Base-by-base conservation (phyloP, 768 basidiomycete genomes). In the Lactarius vividus region DNA sequence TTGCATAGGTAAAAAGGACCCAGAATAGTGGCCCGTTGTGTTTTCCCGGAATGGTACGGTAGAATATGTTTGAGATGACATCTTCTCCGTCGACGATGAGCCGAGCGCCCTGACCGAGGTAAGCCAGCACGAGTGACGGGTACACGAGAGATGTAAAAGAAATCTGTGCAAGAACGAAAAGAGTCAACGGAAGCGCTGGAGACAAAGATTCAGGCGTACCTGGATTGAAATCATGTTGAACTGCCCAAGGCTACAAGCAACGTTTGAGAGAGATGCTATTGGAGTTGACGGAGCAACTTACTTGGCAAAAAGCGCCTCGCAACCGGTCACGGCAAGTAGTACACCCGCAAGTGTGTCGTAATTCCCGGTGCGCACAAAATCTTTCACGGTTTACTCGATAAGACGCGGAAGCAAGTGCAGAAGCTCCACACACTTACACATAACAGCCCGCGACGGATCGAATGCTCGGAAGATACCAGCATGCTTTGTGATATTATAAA, bases 21-120 rank as follows among this genome's bases (percentile, higher is more conserved):
- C 88, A 91, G 74, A 84, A 89, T 6, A 89, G 74, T 0, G 77
- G 75, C 0, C 86, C 84, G 63, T 82, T 81, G 4, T 65, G 63
- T 0, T 78, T 74, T 0, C 88, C 88, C 0, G 88, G 88, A 53
- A 91, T 89, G 2, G 84, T 80, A 1, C 77, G 75, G 75, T 88
- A 89, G 72, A 91, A 89, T 1, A 88, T 74, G 67, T 87, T 86
- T 0, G 69, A 18, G 6, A 89, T 70, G 23, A 87, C 81, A 0
- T 53, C 68, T 29, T 80, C 80, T 4, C 84, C 83, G 64, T 85
- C 80, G 3, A 69, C 62, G 65, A 89, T 83, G 44, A 91, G 75
- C 2, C 82, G 79, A 15, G 88, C 85, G 13, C 88, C 88, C 74
- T 91, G 88, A 1, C 88, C 89, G n/a, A 91, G 83, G 71, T 91